Base-by-base conservation (phyloP, 768 basidiomycete genomes). In the Russula sp. region DNA sequence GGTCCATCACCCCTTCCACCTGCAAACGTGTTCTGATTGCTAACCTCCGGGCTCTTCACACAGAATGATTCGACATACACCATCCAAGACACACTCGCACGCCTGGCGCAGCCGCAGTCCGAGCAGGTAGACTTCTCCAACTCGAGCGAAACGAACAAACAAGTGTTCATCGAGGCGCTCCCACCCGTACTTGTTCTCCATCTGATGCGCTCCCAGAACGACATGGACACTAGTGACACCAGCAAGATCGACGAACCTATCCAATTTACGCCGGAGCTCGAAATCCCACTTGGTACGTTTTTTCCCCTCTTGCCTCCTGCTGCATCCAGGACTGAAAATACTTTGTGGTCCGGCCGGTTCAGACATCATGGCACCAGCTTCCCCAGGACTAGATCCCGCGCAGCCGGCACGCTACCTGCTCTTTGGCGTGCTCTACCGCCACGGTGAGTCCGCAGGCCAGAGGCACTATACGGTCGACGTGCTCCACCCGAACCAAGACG, bases 381-480 rank as follows among this genome's bases (percentile, higher is more conserved):
- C 56, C 6, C 25, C 25, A 29, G 41, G 56, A 16, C 91, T 29
- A 3, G 25, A 58, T 72, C 89, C 56, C 78, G 90, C 73, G 75
- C 84, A 1, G 76, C 83, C 1, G 73, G 78, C 20, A 14, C 66
- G 64, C 68, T 96, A 95, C 71, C 86, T 85, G 68, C 79, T 96
- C 6, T 93, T 93, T 69, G 91, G 90, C 67, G 95, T 86, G 10
- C 75, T 98, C 14, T 98, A 97, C 73, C 96, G 98, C 71, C 95
- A 99, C 66, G 96, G 95, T 2, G 76, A 78, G 34, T 90, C 90
- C 8, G 93, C 96, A 0, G 86, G 86, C 1, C 93, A 93, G 3
- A 96, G 96, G 1, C 96, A 98, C 73, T 98, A 98, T 75, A 98
- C 95, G 2, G 82, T 96, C 49, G 90, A 93, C 69, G 88, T 95